phyloP scores from a whole-genome alignment of 202 grass and related monocot genomes.

The Carex sylvatica region DNA sequence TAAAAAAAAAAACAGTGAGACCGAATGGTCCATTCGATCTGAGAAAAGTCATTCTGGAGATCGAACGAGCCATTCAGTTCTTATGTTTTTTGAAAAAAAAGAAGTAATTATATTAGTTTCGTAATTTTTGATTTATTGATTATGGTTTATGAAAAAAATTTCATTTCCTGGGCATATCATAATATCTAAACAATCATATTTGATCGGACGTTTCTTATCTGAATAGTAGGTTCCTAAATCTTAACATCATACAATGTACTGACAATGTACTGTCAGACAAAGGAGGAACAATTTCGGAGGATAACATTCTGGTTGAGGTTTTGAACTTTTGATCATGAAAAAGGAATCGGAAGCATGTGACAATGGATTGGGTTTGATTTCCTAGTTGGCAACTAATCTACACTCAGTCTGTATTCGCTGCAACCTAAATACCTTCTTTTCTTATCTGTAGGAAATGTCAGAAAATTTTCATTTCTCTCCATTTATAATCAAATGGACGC shows the following conservation, averaged over 20 bases:
- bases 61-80: too few species aligned
- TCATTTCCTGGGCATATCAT: too few species aligned
- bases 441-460: not conserved
- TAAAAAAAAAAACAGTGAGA: too few species aligned
- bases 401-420: not conserved
- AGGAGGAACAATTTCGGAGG: not conserved
- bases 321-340: not conserved
- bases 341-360: not conserved
- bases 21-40: too few species aligned
- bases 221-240: not conserved
- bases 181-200: too few species aligned
- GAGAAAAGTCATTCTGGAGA: too few species aligned
- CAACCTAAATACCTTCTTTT: not conserved
- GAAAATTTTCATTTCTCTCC: not conserved
- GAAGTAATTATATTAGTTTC: too few species aligned
- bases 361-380: constrained; percentile 12
- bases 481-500: not conserved
- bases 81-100: too few species aligned
- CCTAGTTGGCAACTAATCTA: constrained; percentile 4
- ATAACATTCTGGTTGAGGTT: not conserved
- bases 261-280: too few species aligned
- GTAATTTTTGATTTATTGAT: too few species aligned
- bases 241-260: not conserved
- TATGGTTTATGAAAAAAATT: too few species aligned
- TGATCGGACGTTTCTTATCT: not conserved